Base-by-base conservation (phyloP, 306 rosid genomes). In the Quercus cerris region DNA sequence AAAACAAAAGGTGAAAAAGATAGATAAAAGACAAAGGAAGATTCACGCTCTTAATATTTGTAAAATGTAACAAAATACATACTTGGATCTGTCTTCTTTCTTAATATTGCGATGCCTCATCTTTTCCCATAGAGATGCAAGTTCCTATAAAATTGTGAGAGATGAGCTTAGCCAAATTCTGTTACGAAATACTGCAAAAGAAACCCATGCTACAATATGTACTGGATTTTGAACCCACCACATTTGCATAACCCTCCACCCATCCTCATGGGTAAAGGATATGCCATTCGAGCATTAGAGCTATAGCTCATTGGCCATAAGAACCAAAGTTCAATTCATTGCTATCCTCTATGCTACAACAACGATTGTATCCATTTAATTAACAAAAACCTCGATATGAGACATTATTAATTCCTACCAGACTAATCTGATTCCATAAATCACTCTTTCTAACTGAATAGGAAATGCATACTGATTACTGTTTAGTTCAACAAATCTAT, bases 41-140 rank as follows among this genome's bases (percentile, higher is more conserved):
- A 35, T 52, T 44, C 58, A 67, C 4, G 27, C 22, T 70, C 31
- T 31, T 41, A 55, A 44, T 13, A 75, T 41, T 9, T 33, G 52
- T 68, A 28, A 30, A 31, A 9, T 68, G n/a, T 28, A 25, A 54
- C 20, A 75, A 81, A 55, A 56, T 77, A 81, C 92, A 75, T 87
- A 94, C 99, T 85, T 94, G 78, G 97, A 89, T 83, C 91, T 88
- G 56, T 95, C 94, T 66, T 87, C 98, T 80, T 93, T 89, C 17
- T 91, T 81, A 85, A 91, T 89, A 82, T 91, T 89, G 1, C 80
- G 97, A 38, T 84, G 84, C 84, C 99, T 88, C 96, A 95, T 95
- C 91, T 90, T 91, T 81, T 95, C 98, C 99, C 98, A 95, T 56
- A 95, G 88, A 77, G 64, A 90, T 6, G 92, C 96, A 78, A 95